Conservation (phyloP, 2,329 filamentous ascomycete species). For the Aaosphaeria arxii region DNA sequence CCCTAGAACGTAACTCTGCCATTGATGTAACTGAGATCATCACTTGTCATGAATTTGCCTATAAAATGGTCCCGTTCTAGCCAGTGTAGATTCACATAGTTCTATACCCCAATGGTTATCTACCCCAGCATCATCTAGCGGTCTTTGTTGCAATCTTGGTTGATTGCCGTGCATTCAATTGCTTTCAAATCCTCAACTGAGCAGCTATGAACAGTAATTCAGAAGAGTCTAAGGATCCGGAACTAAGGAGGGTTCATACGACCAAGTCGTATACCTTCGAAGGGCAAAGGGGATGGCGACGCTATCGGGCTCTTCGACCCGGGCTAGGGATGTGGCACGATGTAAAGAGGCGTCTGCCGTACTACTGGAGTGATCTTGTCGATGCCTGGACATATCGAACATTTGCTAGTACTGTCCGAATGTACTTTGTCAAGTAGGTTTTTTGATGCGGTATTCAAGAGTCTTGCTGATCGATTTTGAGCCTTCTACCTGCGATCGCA, state of each 20-base stretch:
- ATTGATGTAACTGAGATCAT: no score
- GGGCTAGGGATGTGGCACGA: conserved; percentile 56
- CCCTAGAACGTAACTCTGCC: no score
- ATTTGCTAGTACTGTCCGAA: conserved; percentile 54
- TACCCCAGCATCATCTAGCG: no score
- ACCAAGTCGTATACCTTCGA: conserved; percentile 34
- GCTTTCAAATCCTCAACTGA: no score
- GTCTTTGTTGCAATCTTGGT: no score
- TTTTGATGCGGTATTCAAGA: not conserved
- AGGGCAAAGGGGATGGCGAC: conserved; percentile 39
- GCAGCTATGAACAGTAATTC: not conserved
- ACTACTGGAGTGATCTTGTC: conserved; percentile 55
- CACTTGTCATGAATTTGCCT: no score
- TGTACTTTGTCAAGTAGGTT: conserved; percentile 56
- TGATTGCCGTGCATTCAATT: no score
- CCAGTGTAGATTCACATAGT: no score
- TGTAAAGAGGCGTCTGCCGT: conserved; percentile 51
- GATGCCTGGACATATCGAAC: conserved; percentile 56
- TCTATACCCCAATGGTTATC: no score
- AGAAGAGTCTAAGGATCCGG: conserved; percentile 3
- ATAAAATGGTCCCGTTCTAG: no score
- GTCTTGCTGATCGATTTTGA: conserved; percentile 6
- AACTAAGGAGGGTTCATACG: conserved; percentile 25
- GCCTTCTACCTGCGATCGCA: conserved; percentile 56
- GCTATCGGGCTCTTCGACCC: conserved; percentile 42